Conservation (phyloP, 192 early-diverging fungal genomes). For the Backusella mclennaniae region DNA sequence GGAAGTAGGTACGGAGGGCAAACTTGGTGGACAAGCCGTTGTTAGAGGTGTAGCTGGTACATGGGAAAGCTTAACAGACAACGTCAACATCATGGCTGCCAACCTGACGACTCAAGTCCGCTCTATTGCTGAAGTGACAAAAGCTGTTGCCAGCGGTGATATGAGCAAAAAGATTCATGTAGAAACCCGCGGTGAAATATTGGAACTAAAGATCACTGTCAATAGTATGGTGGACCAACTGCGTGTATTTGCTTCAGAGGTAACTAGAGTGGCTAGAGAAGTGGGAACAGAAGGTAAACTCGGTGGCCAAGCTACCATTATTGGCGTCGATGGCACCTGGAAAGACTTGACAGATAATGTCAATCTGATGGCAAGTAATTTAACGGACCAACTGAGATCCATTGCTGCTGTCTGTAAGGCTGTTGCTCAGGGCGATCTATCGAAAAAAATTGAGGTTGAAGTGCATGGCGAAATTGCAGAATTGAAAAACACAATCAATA, state of each 20-base stretch:
- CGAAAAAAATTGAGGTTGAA: conserved; percentile 62
- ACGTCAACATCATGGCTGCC: conserved; percentile 54
- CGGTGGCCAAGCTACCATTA: conserved; percentile 57
- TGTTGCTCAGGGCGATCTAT: conserved; percentile 63
- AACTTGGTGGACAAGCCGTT: conserved; percentile 74
- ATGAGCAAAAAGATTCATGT: conserved; percentile 41
- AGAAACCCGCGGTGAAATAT: conserved; percentile 50
- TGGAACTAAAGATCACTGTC: conserved; percentile 50
- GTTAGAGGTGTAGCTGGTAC: conserved; percentile 70
- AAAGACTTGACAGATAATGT: conserved; percentile 67
- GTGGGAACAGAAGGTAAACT: conserved; percentile 61
- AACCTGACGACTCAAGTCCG: conserved; percentile 50
- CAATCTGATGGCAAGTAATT: conserved; percentile 65
- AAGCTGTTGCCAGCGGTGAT: conserved; percentile 48
- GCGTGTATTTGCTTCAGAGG: conserved; percentile 59
- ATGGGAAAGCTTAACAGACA: conserved; percentile 70
- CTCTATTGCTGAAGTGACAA: conserved; percentile 49
- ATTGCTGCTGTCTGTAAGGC: conserved; percentile 67
- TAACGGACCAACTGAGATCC: conserved; percentile 66
- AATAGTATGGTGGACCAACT: conserved; percentile 72
- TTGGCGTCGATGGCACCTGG: conserved; percentile 66
- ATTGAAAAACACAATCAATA: conserved; percentile 69
- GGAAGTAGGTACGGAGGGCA: conserved; percentile 71
- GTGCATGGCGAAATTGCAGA: conserved; percentile 68
- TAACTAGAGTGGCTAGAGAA: conserved; percentile 62